Base-by-base conservation (phyloP, 202 grass and related monocot species). In the Brachypodium distachyon region DNA sequence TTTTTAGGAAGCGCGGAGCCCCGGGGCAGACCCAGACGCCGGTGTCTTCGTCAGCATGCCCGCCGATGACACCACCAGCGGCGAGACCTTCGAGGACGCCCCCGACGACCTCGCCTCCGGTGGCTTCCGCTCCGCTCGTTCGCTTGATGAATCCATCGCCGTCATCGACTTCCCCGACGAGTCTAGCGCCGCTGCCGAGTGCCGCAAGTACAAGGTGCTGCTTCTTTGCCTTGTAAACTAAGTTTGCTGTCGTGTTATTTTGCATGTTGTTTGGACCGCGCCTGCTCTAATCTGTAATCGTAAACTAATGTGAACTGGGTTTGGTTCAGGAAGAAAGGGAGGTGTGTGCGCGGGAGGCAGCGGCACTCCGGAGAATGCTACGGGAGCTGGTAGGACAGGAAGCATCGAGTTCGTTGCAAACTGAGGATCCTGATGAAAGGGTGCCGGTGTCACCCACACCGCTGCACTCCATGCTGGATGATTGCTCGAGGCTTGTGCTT, bases 21-120 rank as follows among this genome's bases (percentile, higher is more conserved):
- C 77, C 76, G 79, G 75, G 46, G 84, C 85, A 13, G 88, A 90
- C 85, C 82, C 79, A 60, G 87, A 96, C 55, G 65, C 62, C 37
- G 94, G 87, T 51, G 84, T 97, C 81, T 89, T 97, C 50, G 94
- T 97, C 74, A 90, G 84, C 81, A 90, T 90, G 53, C 79, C 71
- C 7, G 70, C 85, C 19, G 86, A 92, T 54, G 88, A 91, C 6
- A 71, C 67, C 17, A 87, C 85, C 31, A 91, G 81, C 56, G 89
- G 90, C 19, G 96, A 98, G 80, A 92, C 88, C 47, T 98, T 98
- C 53, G 96, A 95, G 80, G 96, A 98, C 74, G 96, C 96, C 21
- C 80, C 91, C 2, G 96, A 98, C 34, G 80, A 92, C 48, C 87
- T 93, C 12, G 69, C 66, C 69, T 10, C 33, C 23, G 32, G 22